Evolutionary conservation across 164 flowering plant genomes (phyloP).

Genomic region (Nelumbo lutea): DNA sequence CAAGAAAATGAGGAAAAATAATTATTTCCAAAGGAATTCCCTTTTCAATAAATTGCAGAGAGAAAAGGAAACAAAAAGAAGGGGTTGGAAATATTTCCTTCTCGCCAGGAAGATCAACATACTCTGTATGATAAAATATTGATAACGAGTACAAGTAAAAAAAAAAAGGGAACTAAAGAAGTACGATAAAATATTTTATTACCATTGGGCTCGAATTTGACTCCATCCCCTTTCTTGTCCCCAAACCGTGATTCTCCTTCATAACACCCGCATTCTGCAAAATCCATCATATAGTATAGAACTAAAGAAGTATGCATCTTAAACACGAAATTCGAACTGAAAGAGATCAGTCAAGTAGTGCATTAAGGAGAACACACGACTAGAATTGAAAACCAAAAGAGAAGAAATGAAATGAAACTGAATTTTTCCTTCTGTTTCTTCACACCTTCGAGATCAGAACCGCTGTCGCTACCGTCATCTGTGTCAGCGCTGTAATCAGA

Average conservation of each 20-base stretch:
- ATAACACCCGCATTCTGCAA: slow-evolving; percentile 34
- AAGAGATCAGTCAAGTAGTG: background rate
- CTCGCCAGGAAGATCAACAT: too few species aligned
- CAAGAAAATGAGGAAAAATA: too few species aligned
- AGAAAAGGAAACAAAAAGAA: too few species aligned
- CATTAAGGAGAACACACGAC: background rate
- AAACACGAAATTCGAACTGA: slow-evolving; percentile 5
- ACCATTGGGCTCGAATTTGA: slow-evolving; percentile 40
- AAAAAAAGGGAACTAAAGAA: background rate
- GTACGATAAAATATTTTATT: slow-evolving; percentile 6
- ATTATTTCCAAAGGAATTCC: too few species aligned
- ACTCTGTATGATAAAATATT: too few species aligned
- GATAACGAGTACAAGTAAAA: background rate
- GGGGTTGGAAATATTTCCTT: too few species aligned
- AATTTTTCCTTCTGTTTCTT: background rate
- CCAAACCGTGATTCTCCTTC: slow-evolving; percentile 33
- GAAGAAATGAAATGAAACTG: background rate
- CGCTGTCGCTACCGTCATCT: slow-evolving; percentile 47
- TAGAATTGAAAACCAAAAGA: background rate
- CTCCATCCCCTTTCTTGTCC: slow-evolving; percentile 22
- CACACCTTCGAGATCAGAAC: slow-evolving; percentile 38
- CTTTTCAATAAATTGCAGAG: too few species aligned
- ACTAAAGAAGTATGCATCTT: background rate
- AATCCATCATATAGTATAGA: slow-evolving; percentile 2
- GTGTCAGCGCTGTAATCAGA: slow-evolving; percentile 83